Evolutionary conservation across 805 yeast species (phyloP), one percentile per base, ranked within the genome.

Genomic region (Maudiozyma turicensis): DNA sequence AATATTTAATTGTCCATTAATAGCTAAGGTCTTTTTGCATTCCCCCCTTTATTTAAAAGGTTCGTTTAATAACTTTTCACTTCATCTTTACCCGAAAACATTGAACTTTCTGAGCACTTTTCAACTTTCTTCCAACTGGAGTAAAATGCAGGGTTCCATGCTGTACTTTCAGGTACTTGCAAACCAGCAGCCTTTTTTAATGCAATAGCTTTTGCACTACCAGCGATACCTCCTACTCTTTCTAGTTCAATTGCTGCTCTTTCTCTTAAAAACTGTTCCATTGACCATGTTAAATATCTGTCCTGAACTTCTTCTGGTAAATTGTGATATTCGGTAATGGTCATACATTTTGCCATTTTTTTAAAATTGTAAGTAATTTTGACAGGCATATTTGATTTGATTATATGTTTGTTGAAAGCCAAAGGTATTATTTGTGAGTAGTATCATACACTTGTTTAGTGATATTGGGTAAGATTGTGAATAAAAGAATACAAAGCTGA

Each of bases 171-270:
- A 20, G 41, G 26, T 5, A 29, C 26, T 10, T 46, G 41, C 3
- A 46, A 8, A 29, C 34, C 29, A 6, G 40, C 41, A n/a, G 41
- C 41, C 20, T 42, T 34, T 31, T n/a, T 32, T n/a, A 47, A 10
- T 6, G 49, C 49, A 13, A 31, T 38, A 5, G 26, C 13, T n/a
- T 31, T 47, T 11, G 49, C 49, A 8, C 38, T 32, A 5, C 39
- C 46, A 14, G 45, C 29, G 6, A 43, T 34, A 47, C 49, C 49
- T 15, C 49, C 49, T 9, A 32, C 32, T 8, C 49, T 28, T 39
- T 47, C 39, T n/a, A 47, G 30, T 3, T 40, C 37, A 6, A 47
- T 35, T 14, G 35, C 35, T 10, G 42, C 43, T 35, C 49, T 47
- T 32, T 47, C 49, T 13, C 11, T 30, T 20, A 28, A 29, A 26